These are phyloP conservation scores for Globisporangium heterothallicum DNA, from an alignment of 352 stramenopile species.

Conservation along the genomic window DNA sequence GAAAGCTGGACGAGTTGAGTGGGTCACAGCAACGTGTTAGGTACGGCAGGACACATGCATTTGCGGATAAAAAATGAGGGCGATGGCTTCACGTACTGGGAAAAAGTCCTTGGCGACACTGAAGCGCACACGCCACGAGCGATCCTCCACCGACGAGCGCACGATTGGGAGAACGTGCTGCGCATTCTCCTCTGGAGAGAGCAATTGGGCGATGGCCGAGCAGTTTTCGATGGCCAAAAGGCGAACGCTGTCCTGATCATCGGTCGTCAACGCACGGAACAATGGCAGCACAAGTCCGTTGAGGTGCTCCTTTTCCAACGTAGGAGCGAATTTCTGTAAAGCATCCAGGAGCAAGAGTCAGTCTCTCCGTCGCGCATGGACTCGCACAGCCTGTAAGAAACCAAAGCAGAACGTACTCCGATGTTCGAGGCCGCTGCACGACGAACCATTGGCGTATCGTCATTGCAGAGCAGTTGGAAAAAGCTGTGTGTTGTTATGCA, in stretches of 20 bases:
- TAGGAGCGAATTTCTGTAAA: slow-evolving; percentile 59
- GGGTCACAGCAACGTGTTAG: background rate
- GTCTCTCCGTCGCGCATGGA: too few species aligned
- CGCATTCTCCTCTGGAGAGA: slow-evolving; percentile 73
- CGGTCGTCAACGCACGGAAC: slow-evolving; percentile 84
- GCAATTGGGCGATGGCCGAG: slow-evolving; percentile 62
- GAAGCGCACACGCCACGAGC: slow-evolving; percentile 91
- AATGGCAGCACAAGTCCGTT: slow-evolving; percentile 67
- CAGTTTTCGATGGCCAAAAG: slow-evolving; percentile 89
- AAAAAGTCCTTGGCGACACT: slow-evolving; percentile 93
- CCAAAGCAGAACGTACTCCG: slow-evolving; percentile 26
- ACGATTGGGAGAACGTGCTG: slow-evolving; percentile 72
- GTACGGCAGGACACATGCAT: background rate
- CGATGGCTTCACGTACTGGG: slow-evolving; percentile 28
- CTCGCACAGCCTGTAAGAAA: too few species aligned
- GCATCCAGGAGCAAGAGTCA: background rate
- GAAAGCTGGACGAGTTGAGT: slow-evolving; percentile 34
- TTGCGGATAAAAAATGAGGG: background rate
- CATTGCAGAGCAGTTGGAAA: slow-evolving; percentile 75
- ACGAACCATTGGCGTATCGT: slow-evolving; percentile 87
- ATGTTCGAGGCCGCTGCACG: slow-evolving; percentile 77
- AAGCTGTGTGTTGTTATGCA: slow-evolving; percentile 35
- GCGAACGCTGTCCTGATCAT: slow-evolving; percentile 94
- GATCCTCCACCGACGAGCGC: slow-evolving; percentile 73
- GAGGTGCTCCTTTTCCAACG: slow-evolving; percentile 75